Base-by-base conservation (phyloP, 371 early-diverging fungal genomes). In the Coemansia sp. region DNA sequence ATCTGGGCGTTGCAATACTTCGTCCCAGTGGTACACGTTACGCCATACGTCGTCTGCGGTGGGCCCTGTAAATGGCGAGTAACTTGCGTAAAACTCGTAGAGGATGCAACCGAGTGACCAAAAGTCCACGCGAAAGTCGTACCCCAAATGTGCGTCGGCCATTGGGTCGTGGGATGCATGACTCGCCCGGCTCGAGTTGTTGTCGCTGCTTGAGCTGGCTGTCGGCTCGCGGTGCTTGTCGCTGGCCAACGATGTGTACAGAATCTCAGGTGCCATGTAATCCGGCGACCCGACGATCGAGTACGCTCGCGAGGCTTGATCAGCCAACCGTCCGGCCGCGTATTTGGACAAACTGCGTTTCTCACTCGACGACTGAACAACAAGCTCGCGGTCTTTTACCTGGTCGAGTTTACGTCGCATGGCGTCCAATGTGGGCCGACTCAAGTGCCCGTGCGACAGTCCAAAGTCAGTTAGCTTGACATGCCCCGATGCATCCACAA, bases 381-480 rank as follows among this genome's bases (percentile, higher is more conserved):
- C 28, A 28, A 28, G 28, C 28, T 28, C 28, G 5, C 28, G 28
- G 28, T 28, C 28, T 5, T 28, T 28, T 28, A 28, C 28, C 5
- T 28, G 28, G 28, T 28, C 28, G 28, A 28, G 28, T 28, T 28
- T 28, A 3, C 5, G 3, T 5, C 28, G 28, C 28, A 28, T 28
- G 28, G 28, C 28, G 28, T 28, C 21, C 21, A 21, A 21, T 21
- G 21, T 21, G 21, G 83, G 82, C 8, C 84, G 78, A 59, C 88
- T 88, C 52, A 92, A 70, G 19, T 80, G 78, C 13, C 93, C 94
- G 44, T 92, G 90, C 21, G 91, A 88, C 53, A 96, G 84, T 1
- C 98, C 97, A 85, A 97, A 97, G 79, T 97, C 98, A 13, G 92
- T 92, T 32, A 94, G 80, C 73, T 90, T 91, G 62, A 94, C 76